Base-by-base conservation (phyloP, 2,329 filamentous ascomycete species). In the Colletotrichum incanum region DNA sequence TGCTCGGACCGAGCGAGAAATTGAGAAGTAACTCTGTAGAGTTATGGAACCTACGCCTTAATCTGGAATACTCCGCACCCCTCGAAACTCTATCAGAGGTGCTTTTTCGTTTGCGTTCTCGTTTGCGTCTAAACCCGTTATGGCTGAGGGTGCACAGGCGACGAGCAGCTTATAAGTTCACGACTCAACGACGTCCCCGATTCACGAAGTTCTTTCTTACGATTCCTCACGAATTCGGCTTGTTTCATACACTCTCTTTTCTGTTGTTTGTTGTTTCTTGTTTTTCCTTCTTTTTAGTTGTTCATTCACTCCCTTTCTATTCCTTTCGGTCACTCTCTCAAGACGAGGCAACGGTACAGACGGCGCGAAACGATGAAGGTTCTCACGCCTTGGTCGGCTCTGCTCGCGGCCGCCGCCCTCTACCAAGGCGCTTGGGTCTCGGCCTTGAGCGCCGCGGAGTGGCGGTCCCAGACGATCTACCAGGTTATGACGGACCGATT, bases 401-500 rank as follows among this genome's bases (percentile, higher is more conserved):
- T 72, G 11, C 49, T 52, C 28, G 56, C 58, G 37, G 65, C 50
- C 20, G 34, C 68, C 28, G 65, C 56, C 31, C 50, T 71, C 34
- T 54, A 60, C 49, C 61, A 45, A 9, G 59, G 70, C 9, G 16
- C 31, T 8, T 9, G 18, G 34, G 69, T 59, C 16, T 71, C 62
- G 37, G 71, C 71, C 52, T 49, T 73, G 49, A 71, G 39, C 72
- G 78, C 79, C n/a, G 78, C 74, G 6, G 77, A 82, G 43, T 90
- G 88, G 88, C 88, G 87, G 76, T 82, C 83, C 34, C 85, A 86
- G 67, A 88, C 86, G 55, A 89, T 90, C 67, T 91, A 91, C 77
- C 89, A 90, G 80, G 84, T 87, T 47, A 79, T 91, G 75, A 89
- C 88, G 4, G 88, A 90, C 76, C 86, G 89, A 1, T 85, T 88